Evolutionary conservation across 2,329 filamentous ascomycete genomes (phyloP), one percentile per base, ranked within the genome.

Genomic region (Teratosphaeria pseudoeucalypti): DNA sequence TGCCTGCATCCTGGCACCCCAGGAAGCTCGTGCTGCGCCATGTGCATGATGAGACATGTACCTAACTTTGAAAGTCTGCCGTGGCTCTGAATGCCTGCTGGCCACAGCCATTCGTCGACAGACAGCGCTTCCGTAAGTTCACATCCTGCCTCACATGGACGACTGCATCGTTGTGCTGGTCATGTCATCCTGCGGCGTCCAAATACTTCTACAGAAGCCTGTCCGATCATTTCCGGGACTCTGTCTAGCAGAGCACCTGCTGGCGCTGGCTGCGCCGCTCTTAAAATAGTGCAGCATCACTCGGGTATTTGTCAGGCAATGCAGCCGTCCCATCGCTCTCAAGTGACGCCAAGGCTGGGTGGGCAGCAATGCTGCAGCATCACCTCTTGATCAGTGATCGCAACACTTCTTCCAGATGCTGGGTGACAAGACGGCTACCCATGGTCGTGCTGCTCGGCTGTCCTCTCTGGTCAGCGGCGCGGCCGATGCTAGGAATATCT

Each of bases 381-480:
- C 23, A 23, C 23, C 23, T 23, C 23, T 23, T 23, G 23, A 23
- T 23, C 23, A 23, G 23, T 0, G 81, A 81, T 68, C 81, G 83
- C 39, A 81, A 73, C 1, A 75, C 66, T 66, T 89, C 66, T 66
- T 89, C 84, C 1, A 90, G 81, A 70, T 84, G 86, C 29, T 72
- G 72, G 23, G 90, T 72, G 65, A 90, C 89, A 26, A 89, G 79
- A 2, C 85, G 82, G 2, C 85, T 85, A 75, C 90, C 87, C 61
- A 83, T 76, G 74, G 89, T 90, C 52, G 90, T 75, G 67, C 29
- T 32, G 29, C 29, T 32, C 29, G 29, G 29, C 29, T 32, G 29
- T 32, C 29, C 29, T 32, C 29, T 6, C 29, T 32, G 29, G 29
- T 3, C 29, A 32, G 29, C 29, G 29, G 29, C 29, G 7, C 4